Conservation (phyloP, 768 basidiomycete genomes). For the Tylopilus balloui region DNA sequence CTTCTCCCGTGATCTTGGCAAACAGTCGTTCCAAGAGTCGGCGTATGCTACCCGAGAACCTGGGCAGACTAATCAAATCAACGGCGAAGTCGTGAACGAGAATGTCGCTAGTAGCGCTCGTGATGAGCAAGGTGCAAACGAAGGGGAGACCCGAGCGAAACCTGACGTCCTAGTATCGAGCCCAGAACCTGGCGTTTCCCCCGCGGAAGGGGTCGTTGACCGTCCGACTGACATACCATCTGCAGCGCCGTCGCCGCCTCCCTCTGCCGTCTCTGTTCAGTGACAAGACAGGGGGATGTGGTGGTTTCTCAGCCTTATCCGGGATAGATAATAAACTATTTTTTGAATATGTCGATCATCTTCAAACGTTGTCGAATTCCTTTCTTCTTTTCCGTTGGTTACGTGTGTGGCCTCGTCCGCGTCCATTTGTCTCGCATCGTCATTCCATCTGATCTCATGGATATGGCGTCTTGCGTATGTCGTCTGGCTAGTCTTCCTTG, state of each 20-base stretch:
- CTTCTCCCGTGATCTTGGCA: conserved; percentile 31
- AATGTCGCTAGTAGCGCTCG: conserved; percentile 7
- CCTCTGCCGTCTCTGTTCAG: conserved; percentile 28
- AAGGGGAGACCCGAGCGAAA: conserved; percentile 11
- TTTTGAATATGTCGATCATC: conserved; percentile 34
- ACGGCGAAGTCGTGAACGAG: conserved; percentile 20
- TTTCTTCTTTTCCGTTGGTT: conserved; percentile 3
- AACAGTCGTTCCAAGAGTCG: conserved; percentile 22
- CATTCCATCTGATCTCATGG: conserved; percentile 12
- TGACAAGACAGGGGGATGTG: conserved; percentile 11
- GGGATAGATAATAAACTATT: conserved; percentile 29
- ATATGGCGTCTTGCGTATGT: conserved; percentile 20
- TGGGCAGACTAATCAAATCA: conserved; percentile 16
- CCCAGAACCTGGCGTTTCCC: conserved; percentile 19
- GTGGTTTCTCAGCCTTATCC: conserved; percentile 5
- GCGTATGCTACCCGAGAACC: conserved; percentile 26
- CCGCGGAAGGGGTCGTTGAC: conserved; percentile 22
- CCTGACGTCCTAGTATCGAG: conserved; percentile 13
- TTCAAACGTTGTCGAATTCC: conserved; percentile 24
- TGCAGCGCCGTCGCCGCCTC: conserved; percentile 27
- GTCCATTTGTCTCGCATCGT: conserved; percentile 8
- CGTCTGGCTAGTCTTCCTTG: conserved; percentile 16
- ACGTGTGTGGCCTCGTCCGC: conserved; percentile 14
- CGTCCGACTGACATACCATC: conserved; percentile 24
- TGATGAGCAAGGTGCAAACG: conserved; percentile 7